Base-by-base conservation (phyloP, 2,329 filamentous ascomycete genomes). In the Diaporthe australafricana region DNA sequence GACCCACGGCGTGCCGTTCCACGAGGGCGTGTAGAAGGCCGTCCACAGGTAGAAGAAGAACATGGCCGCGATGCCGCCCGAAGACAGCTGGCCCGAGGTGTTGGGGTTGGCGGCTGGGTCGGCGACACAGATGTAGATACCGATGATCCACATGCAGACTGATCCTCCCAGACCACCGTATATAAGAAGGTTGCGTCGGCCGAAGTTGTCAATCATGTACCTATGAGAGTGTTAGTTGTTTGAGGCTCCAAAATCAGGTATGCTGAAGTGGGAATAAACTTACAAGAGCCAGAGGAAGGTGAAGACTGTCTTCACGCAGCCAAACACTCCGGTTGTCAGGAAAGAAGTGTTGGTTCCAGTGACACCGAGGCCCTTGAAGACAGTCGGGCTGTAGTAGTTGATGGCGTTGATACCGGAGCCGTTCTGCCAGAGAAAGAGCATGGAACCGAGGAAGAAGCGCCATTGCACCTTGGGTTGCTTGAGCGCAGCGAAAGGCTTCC, bases 371-470 rank as follows among this genome's bases (percentile, higher is more conserved):
- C 81, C 83, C 74, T 83, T 87, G 85, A 94, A 94, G 12, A 94
- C 88, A 0, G 88, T 92, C 0, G 92, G 92, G 1, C 84, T 87
- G 81, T 92, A 94, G 82, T 94, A 94, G 84, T 94, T 94, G 83
- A 93, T 91, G 25, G 92, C 92, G 76, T 94, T 94, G 83, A 94
- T 94, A 2, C 93, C 93, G 3, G 84, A 87, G 63, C 91, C 91
- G 76, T 96, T 96, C 81, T 96, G 93, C 87, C 91, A 94, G 68
- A 95, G 84, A 85, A 95, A 95, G 25, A 96, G 86, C 77, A 93
- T 88, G 70, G 88, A 88, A 57, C 93, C 93, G 14, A 95, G 86
- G 79, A 94, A 88, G 81, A 96, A 91, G 52, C 93, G 89, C 85
- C 90, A 94, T 75, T 89, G 89, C 32, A 93, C 87, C 77, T 87